phyloP scores from a whole-genome alignment of 768 basidiomycete species.

The Tricholoma furcatifolium region DNA sequence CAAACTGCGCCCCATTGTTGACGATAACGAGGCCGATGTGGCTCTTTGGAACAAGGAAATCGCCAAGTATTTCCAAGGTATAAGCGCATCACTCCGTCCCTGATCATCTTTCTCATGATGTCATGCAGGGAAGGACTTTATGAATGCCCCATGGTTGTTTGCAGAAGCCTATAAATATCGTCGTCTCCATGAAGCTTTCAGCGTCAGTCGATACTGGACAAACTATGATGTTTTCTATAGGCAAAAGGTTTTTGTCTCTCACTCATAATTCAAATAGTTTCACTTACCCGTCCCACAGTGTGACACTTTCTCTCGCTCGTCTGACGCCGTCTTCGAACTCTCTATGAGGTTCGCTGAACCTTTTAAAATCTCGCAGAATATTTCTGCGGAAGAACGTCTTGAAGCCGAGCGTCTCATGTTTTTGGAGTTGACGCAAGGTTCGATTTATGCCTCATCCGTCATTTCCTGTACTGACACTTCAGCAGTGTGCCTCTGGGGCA shows the following conservation, averaged over 20 bases:
- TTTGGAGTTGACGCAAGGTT: conserved; percentile 88
- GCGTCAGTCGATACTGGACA: conserved; percentile 84
- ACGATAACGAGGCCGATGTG: conserved; percentile 90
- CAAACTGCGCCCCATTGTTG: conserved; percentile 83
- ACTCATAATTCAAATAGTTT: not conserved
- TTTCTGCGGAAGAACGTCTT: conserved; percentile 51
- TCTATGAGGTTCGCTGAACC: conserved; percentile 90
- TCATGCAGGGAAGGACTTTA: conserved; percentile 75
- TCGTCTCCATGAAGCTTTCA: conserved; percentile 91
- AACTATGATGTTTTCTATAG: conserved; percentile 95
- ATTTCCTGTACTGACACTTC: conserved; percentile 5
- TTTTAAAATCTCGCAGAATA: conserved; percentile 57
- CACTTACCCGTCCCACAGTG: conserved; percentile 46
- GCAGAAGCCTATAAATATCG: conserved; percentile 95
- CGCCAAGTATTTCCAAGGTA: conserved; percentile 89
- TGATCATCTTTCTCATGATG: not conserved
- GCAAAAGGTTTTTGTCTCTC: conserved; percentile 60
- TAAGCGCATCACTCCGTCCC: conserved; percentile 8
- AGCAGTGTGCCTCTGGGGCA: conserved; percentile 92
- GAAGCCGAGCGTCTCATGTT: conserved; percentile 87
- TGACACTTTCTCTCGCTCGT: conserved; percentile 92
- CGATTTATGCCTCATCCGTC: conserved; percentile 12
- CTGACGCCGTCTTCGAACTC: conserved; percentile 91
- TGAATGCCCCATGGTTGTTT: conserved; percentile 96
- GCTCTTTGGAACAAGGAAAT: conserved; percentile 98